Evolutionary conservation across 805 yeast genomes (phyloP).

Genomic region (Barnettozyma pratensis): DNA sequence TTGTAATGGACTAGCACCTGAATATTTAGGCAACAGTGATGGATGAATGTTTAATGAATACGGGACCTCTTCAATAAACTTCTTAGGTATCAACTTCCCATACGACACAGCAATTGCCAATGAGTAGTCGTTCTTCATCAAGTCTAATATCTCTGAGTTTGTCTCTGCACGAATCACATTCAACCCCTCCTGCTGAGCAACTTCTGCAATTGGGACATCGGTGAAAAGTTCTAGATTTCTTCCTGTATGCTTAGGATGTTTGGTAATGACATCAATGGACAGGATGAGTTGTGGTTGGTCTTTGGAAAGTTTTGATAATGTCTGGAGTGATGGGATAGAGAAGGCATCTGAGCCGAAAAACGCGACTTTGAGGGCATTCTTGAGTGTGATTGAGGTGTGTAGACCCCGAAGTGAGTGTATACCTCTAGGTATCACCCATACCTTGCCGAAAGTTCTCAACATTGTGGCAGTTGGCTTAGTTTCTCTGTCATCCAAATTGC

Average conservation of each 20-base stretch:
- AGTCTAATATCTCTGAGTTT: constrained; percentile 31
- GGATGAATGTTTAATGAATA: constrained; percentile 91
- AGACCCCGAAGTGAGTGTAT: not conserved
- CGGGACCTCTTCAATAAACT: constrained; percentile 41
- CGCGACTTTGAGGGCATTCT: constrained; percentile 35
- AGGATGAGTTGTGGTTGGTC: constrained; percentile 19
- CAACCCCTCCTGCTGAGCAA: constrained; percentile 31
- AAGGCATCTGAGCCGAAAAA: constrained; percentile 79
- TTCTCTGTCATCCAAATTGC: no score
- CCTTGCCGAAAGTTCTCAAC: no score
- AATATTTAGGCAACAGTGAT: constrained; percentile 71
- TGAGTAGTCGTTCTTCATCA: constrained; percentile 36
- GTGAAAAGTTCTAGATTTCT: constrained; percentile 40
- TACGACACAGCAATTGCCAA: constrained; percentile 89
- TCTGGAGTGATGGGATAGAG: constrained; percentile 49
- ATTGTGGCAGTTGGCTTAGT: no score
- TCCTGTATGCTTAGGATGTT: constrained; percentile 61
- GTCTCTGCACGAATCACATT: constrained; percentile 48
- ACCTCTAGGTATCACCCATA: not conserved
- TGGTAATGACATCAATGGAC: constrained; percentile 55
- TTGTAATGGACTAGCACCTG: constrained; percentile 91
- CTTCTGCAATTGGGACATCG: constrained; percentile 50
- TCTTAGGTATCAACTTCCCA: constrained; percentile 72
- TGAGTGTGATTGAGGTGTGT: not conserved
- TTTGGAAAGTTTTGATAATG: constrained; percentile 26